A percentile compares a stretch with the other conserved stretches of the same genome.
Conservation (phyloP, 176 grass and related monocot genomes). For the Rhynchospora breviuscula region DNA sequence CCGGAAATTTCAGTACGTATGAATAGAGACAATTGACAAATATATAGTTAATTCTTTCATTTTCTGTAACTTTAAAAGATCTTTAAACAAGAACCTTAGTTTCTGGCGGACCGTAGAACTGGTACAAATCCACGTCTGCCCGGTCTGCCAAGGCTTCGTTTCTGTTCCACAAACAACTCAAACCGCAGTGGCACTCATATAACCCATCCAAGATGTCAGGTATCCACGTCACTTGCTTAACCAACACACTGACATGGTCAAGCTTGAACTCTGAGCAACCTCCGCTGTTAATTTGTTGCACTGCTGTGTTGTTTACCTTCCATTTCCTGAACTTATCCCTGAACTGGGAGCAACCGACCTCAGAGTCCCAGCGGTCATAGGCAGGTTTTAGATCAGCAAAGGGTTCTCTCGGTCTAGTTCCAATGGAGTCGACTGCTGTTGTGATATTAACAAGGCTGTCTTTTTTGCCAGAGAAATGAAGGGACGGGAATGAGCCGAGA, state of each 20-base stretch:
- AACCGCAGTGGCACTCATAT: conserved; percentile 36
- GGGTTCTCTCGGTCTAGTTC: conserved; percentile 17
- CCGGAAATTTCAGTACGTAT: neutral
- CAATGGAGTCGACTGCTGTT: conserved; percentile 23
- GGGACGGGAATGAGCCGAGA: conserved; percentile 22
- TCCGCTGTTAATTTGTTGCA: conserved; percentile 13
- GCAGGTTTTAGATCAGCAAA: conserved; percentile 29
- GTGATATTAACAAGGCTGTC: neutral
- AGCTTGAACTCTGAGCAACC: conserved; percentile 22
- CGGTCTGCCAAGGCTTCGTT: conserved; percentile 28
- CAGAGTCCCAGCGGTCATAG: conserved; percentile 38
- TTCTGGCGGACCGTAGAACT: conserved; percentile 22
- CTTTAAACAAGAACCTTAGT: conserved; percentile 1
- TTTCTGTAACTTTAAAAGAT: neutral
- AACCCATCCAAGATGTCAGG: conserved; percentile 36
- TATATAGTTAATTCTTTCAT: neutral
- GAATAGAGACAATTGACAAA: neutral
- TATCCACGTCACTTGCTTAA: conserved; percentile 30
- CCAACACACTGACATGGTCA: conserved; percentile 31
- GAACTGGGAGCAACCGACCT: conserved; percentile 36
- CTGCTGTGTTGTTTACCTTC: conserved; percentile 25
- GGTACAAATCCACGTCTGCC: conserved; percentile 33
- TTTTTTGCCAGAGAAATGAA: neutral
- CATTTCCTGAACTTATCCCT: conserved; percentile 26
- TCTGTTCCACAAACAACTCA: conserved; percentile 38